phyloP scores from a whole-genome alignment of 2,329 filamentous ascomycete genomes.

The Colletotrichum musicola region DNA sequence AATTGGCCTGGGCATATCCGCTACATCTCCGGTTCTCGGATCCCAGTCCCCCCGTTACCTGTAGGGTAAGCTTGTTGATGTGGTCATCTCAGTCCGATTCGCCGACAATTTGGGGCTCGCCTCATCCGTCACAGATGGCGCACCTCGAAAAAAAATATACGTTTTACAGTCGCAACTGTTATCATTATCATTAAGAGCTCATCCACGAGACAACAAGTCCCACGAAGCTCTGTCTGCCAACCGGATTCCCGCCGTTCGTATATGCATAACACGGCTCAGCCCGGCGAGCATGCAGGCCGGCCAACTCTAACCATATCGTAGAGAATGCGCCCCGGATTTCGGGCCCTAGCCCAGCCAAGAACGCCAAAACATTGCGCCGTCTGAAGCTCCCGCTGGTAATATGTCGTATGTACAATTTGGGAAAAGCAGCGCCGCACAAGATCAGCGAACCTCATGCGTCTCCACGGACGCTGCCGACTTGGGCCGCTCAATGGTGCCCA shows the following conservation, averaged over 20 bases:
- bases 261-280: conserved; percentile 32
- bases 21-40: conserved; percentile 23
- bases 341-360: conserved; percentile 13
- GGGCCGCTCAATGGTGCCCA: conserved; percentile 71
- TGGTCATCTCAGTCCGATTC: neutral
- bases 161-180: conserved; percentile 4
- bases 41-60: neutral
- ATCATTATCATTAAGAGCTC: conserved; percentile 39
- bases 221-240: conserved; percentile 19
- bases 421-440: neutral
- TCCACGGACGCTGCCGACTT: conserved; percentile 46
- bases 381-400: neutral
- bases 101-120: neutral
- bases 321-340: conserved; percentile 29
- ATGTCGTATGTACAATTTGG: conserved; percentile 13
- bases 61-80: neutral
- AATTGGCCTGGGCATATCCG: neutral
- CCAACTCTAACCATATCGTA: conserved; percentile 33
- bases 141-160: neutral
- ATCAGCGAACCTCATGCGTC: conserved; percentile 39
- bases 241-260: conserved; percentile 16
- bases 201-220: conserved; percentile 12
- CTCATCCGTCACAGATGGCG: neutral
- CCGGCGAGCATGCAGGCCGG: neutral
- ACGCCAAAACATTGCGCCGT: conserved; percentile 32